Conservation (phyloP, 345 rosid species). For the Abelmoschus esculentus region DNA sequence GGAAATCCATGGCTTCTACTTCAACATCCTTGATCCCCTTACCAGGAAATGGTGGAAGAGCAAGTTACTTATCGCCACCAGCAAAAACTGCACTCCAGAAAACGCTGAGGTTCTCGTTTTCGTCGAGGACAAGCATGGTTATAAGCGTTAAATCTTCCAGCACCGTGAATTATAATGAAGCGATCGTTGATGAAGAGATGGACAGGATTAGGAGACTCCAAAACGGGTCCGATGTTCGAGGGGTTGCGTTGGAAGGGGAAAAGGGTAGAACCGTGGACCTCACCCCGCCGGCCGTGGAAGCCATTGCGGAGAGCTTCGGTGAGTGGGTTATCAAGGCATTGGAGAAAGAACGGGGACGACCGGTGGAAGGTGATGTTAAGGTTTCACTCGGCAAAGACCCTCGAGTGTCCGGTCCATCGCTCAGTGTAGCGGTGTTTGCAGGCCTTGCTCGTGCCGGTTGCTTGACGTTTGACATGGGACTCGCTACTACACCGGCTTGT, state of each 20-base stretch:
- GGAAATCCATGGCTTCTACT: slow-evolving; percentile 8
- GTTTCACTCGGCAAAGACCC: slow-evolving; percentile 86
- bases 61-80: slow-evolving; percentile 25
- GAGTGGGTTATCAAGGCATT: slow-evolving; percentile 58
- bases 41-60: slow-evolving; percentile 18
- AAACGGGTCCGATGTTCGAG: slow-evolving; percentile 88
- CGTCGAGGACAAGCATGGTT: neutral
- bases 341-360: slow-evolving; percentile 29
- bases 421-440: slow-evolving; percentile 70
- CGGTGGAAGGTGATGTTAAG: slow-evolving; percentile 26
- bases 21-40: slow-evolving; percentile 11
- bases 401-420: slow-evolving; percentile 49
- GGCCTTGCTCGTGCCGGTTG: slow-evolving; percentile 84
- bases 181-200: slow-evolving; percentile 56
- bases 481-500: slow-evolving; percentile 95
- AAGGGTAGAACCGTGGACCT: slow-evolving; percentile 66
- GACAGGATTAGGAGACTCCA: slow-evolving; percentile 74
- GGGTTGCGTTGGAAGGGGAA: slow-evolving; percentile 85
- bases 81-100: slow-evolving; percentile 10
- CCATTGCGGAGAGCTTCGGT: slow-evolving; percentile 86
- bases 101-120: slow-evolving; percentile 14
- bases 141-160: slow-evolving; percentile 22
- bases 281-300: slow-evolving; percentile 77
- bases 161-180: slow-evolving; percentile 30
- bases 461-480: slow-evolving; percentile 70